Conservation (phyloP, 2,329 filamentous ascomycete genomes). For the Epichloe baconii region DNA sequence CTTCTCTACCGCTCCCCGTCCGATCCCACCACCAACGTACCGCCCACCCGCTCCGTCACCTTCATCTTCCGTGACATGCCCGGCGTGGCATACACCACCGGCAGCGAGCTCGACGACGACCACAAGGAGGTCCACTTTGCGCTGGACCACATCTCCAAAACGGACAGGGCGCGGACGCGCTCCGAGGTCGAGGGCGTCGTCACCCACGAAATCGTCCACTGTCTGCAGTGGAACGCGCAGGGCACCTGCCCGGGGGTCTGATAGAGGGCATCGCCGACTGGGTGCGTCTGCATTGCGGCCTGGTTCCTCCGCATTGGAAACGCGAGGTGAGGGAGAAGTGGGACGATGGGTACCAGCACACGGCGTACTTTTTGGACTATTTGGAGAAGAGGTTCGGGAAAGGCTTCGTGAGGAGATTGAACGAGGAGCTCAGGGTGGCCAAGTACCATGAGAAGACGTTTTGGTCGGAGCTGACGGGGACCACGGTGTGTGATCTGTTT, state of each 20-base stretch:
- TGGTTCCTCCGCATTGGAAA: conserved; percentile 78
- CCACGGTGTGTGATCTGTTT: conserved; percentile 58
- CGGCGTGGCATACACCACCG: conserved; percentile 83
- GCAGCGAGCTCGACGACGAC: conserved; percentile 62
- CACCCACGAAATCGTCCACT: conserved; percentile 89
- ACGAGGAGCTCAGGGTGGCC: conserved; percentile 51
- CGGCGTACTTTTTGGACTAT: conserved; percentile 82
- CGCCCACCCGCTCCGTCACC: conserved; percentile 73
- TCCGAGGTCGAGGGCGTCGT: conserved; percentile 71
- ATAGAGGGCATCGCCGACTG: conserved; percentile 91
- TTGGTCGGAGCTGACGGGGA: conserved; percentile 56
- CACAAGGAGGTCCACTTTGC: conserved; percentile 93
- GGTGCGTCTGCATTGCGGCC: conserved; percentile 62
- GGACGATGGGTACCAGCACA: conserved; percentile 84
- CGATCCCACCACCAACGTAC: conserved; percentile 28
- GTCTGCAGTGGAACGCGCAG: conserved; percentile 67
- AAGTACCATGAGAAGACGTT: conserved; percentile 53
- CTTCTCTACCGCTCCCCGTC: conserved; percentile 52
- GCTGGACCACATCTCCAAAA: conserved; percentile 53
- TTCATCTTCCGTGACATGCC: conserved; percentile 65
- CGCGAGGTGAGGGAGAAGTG: conserved; percentile 46
- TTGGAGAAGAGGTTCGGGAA: conserved; percentile 54
- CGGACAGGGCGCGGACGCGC: conserved; percentile 28
- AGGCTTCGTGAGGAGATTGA: conserved; percentile 48
- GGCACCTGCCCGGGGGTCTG: conserved; percentile 60